Percentiles rank a stretch among this genome's conserved stretches.
These are phyloP conservation scores for Albizia julibrissin DNA, from an alignment of 306 rosid species.

Conservation along the genomic window DNA sequence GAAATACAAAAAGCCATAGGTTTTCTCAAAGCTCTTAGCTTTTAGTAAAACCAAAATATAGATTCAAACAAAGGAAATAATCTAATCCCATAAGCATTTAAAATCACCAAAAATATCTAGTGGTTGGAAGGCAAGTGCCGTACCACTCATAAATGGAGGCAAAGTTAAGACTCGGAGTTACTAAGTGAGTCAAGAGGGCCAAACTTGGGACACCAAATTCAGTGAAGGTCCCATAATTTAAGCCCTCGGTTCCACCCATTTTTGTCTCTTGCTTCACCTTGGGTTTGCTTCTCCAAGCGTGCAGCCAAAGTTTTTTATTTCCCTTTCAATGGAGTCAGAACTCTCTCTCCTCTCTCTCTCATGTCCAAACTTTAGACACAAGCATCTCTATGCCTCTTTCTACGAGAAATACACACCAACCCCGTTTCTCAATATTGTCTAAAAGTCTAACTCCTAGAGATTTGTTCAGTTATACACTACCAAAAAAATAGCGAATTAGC, in stretches of 20 bases:
- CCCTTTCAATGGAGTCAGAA: background rate
- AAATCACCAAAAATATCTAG: constrained; percentile 45
- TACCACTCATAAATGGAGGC: constrained; percentile 47
- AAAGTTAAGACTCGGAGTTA: background rate
- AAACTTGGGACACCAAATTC: constrained; percentile 75
- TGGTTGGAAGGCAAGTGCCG: constrained; percentile 49
- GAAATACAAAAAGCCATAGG: constrained; percentile 47
- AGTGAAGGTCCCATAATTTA: constrained; percentile 71
- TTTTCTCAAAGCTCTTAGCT: constrained; percentile 56
- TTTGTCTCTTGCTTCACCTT: constrained; percentile 77
- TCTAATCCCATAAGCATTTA: constrained; percentile 6
- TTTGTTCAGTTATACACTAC: constrained; percentile 15
- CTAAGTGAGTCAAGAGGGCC: constrained; percentile 54
- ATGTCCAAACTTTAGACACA: constrained; percentile 33
- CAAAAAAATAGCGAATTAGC: too few relatives aligned
- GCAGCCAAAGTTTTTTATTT: constrained; percentile 50
- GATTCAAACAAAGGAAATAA: constrained; percentile 31
- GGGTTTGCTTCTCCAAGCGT: constrained; percentile 73
- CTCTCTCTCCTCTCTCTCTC: background rate
- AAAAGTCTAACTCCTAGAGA: constrained; percentile 15
- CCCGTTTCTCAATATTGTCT: constrained; percentile 28
- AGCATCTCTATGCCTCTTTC: constrained; percentile 67
- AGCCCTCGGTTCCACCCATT: constrained; percentile 81
- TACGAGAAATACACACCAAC: constrained; percentile 49
- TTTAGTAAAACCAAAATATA: constrained; percentile 46